phyloP scores from a whole-genome alignment of 768 basidiomycete genomes.

The Cystobasidiopsis lactophilus region DNA sequence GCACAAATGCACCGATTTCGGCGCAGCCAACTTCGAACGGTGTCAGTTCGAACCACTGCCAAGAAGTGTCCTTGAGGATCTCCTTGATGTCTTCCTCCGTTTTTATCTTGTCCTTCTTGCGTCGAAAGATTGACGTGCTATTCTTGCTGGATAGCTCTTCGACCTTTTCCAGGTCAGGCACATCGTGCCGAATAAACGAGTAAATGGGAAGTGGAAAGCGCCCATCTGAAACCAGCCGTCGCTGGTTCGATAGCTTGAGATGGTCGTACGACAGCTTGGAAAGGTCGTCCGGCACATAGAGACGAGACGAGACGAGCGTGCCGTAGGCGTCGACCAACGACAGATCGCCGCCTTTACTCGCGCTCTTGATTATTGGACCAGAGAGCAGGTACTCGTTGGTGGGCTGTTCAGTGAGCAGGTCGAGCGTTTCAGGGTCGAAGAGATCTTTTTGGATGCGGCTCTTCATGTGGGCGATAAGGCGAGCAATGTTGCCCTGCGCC shows the following conservation, averaged over 20 bases:
- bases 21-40: slow-evolving; percentile 20
- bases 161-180: slow-evolving; percentile 3
- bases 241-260: slow-evolving; percentile 19
- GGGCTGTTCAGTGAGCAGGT: slow-evolving; percentile 17
- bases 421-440: slow-evolving; percentile 20
- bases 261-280: slow-evolving; percentile 14
- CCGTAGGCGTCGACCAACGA: slow-evolving; percentile 19
- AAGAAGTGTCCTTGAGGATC: slow-evolving; percentile 11
- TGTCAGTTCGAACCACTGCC: slow-evolving; percentile 23
- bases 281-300: slow-evolving; percentile 19
- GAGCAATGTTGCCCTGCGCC: slow-evolving; percentile 11
- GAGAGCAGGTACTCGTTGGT: slow-evolving; percentile 21
- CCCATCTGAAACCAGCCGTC: slow-evolving; percentile 16
- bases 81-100: slow-evolving; percentile 6
- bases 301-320: slow-evolving; percentile 20
- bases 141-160: not conserved
- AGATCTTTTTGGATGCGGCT: slow-evolving; percentile 20
- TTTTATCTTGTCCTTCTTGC: slow-evolving; percentile 6
- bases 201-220: slow-evolving; percentile 22
- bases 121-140: not conserved
- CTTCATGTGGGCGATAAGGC: slow-evolving; percentile 17
- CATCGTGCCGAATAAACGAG: slow-evolving; percentile 20
- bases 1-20: slow-evolving; percentile 21
- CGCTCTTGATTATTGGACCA: slow-evolving; percentile 20
- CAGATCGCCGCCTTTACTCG: slow-evolving; percentile 15